Percentiles rank a stretch among this genome's conserved stretches.
Conservation (phyloP, 2,329 filamentous ascomycete genomes). For the Ophiocordyceps camponoti-floridani region DNA sequence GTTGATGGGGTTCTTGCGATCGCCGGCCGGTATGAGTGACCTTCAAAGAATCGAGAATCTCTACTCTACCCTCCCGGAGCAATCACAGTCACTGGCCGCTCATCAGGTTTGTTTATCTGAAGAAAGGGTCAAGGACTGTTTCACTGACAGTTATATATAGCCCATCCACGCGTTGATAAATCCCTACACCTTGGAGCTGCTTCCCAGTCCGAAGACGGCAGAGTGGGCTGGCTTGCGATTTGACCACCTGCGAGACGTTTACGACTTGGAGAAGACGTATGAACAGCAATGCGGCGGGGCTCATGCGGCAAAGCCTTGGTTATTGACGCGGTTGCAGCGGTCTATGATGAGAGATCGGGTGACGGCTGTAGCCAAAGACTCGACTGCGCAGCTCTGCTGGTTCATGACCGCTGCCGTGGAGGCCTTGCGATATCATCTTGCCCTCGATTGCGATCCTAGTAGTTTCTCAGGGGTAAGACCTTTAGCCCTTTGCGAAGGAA, state of each 20-base stretch:
- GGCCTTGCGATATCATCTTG: constrained; percentile 24
- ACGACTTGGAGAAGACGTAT: constrained; percentile 21
- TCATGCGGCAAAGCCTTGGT: constrained; percentile 28
- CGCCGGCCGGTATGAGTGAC: constrained; percentile 10
- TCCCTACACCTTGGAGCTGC: constrained; percentile 27
- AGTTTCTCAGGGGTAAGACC: constrained; percentile 14
- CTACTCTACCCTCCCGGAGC: constrained; percentile 14
- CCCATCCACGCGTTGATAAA: constrained; percentile 44
- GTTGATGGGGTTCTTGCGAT: constrained; percentile 14
- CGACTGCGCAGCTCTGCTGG: constrained; percentile 32
- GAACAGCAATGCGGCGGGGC: constrained; percentile 22
- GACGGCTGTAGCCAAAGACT: constrained; percentile 39
- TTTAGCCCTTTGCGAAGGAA: neutral
- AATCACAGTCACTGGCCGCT: constrained; percentile 6
- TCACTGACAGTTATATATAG: constrained; percentile 10
- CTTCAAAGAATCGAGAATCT: constrained; percentile 16
- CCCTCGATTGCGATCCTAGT: constrained; percentile 9
- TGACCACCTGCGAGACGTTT: constrained; percentile 29
- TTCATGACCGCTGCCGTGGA: constrained; percentile 30
- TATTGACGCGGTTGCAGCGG: constrained; percentile 41
- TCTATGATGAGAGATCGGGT: constrained; percentile 36
- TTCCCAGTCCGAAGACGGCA: constrained; percentile 17
- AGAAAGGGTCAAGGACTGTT: too few species aligned
- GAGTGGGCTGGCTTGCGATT: constrained; percentile 34
- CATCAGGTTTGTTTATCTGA: constrained; percentile 9